These are phyloP conservation scores for Diplosphaera chodatii DNA, from an alignment of 139 green algal species.

Conservation along the genomic window DNA sequence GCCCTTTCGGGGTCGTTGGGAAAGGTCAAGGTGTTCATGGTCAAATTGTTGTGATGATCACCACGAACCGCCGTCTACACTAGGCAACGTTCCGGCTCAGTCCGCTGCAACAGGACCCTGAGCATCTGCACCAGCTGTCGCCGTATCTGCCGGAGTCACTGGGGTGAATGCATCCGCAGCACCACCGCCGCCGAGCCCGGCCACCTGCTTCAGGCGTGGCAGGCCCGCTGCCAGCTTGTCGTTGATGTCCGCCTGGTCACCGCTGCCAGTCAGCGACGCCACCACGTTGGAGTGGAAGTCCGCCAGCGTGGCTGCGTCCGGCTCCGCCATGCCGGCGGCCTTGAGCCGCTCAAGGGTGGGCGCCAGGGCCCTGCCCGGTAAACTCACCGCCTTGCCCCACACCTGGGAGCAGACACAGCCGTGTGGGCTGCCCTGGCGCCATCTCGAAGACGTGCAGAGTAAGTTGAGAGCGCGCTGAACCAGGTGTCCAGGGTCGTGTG, in stretches of 20 bases:
- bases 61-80: too few species aligned
- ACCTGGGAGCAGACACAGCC: constrained; percentile 7
- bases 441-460: neutral
- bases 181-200: constrained; percentile 5
- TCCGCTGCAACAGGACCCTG: too few species aligned
- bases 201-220: constrained; percentile 20
- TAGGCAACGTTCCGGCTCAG: too few species aligned
- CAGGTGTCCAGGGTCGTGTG: too few species aligned
- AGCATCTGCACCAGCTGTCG: too few species aligned
- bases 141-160: too few species aligned
- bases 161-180: too few species aligned
- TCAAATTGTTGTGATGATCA: too few species aligned
- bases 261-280: constrained; percentile 12
- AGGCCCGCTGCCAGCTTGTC: constrained; percentile 16
- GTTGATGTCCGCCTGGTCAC: neutral
- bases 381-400: constrained; percentile 26
- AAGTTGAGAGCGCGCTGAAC: too few species aligned
- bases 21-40: too few species aligned
- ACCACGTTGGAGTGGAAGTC: constrained; percentile 40
- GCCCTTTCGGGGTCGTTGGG: too few species aligned
- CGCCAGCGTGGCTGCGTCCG: constrained; percentile 12
- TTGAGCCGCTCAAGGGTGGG: constrained; percentile 30
- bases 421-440: too few species aligned
- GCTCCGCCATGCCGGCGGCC: constrained; percentile 1
- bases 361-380: constrained; percentile 54